phyloP scores from a whole-genome alignment of 2,329 filamentous ascomycete genomes.

The Fragosphaeria purpurea region DNA sequence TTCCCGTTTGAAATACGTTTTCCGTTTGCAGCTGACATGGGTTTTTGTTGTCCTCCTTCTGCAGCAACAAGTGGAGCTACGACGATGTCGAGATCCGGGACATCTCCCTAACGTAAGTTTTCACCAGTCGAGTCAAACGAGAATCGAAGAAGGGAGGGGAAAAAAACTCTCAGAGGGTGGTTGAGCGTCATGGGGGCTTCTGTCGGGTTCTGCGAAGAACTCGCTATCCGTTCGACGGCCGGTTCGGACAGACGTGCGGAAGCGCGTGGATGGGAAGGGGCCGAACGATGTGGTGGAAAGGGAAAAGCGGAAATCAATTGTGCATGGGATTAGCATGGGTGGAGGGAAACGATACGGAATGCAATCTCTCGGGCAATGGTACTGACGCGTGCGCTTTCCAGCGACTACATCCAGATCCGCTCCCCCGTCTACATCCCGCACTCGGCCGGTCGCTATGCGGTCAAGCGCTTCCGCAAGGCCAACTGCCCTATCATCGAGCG shows the following conservation, averaged over 20 bases:
- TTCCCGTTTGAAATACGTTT: no score
- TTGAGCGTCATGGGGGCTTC: no score
- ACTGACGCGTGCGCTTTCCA: slow-evolving; percentile 29
- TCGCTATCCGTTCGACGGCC: no score
- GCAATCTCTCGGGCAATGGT: background rate
- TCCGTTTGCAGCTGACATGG: slow-evolving; percentile 2
- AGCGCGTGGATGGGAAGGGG: no score
- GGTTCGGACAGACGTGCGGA: no score
- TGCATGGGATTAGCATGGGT: background rate
- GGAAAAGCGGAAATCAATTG: no score
- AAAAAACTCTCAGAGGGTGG: no score
- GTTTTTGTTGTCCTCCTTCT: background rate
- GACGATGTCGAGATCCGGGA: slow-evolving; percentile 99
- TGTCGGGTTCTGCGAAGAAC: no score
- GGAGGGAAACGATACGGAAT: background rate
- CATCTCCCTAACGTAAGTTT: slow-evolving; percentile 95
- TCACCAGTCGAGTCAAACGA: no score
- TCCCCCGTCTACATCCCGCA: slow-evolving; percentile 98
- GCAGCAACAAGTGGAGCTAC: slow-evolving; percentile 75
- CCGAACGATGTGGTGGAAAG: no score
- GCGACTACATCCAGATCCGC: slow-evolving; percentile 99
- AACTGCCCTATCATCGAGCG: slow-evolving; percentile 99
- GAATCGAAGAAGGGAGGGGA: no score
- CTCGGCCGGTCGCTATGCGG: slow-evolving; percentile 95
- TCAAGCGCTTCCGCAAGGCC: slow-evolving; percentile 99